Percentiles rank a stretch among this genome's conserved stretches.
Conservation (phyloP, 75 land plant genomes). For the Sequoia sempervirens region DNA sequence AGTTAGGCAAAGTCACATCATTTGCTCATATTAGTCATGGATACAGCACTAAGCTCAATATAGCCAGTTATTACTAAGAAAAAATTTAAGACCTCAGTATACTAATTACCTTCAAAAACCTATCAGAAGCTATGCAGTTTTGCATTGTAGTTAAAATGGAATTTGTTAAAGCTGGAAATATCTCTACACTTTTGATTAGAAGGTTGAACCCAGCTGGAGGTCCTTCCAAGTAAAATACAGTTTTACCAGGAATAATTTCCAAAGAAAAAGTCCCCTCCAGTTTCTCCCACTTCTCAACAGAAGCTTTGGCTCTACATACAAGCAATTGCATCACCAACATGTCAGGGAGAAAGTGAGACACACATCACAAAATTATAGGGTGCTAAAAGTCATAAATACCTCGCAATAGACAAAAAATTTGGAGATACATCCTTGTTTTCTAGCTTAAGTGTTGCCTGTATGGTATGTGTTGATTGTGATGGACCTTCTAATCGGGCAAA, state of each 20-base stretch:
- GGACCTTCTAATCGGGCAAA: slow-evolving; percentile 19
- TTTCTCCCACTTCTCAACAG: not conserved
- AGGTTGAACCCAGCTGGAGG: slow-evolving; percentile 41
- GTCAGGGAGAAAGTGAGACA: not conserved
- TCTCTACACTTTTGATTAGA: slow-evolving; percentile 18
- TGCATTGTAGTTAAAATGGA: not conserved
- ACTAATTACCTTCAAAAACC: slow-evolving; percentile 1
- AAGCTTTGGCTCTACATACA: slow-evolving; percentile 1
- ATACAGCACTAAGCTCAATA: slow-evolving; percentile 10
- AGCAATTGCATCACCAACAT: not conserved
- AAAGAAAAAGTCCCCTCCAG: slow-evolving; percentile 16
- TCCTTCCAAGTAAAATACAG: slow-evolving; percentile 37
- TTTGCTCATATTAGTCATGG: slow-evolving; percentile 2
- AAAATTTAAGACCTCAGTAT: not conserved
- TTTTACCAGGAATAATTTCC: slow-evolving; percentile 14
- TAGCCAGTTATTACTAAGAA: not conserved
- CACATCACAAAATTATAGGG: not conserved
- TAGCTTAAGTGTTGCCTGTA: slow-evolving; percentile 31
- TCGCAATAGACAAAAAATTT: slow-evolving; percentile 32
- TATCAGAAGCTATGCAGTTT: not conserved
- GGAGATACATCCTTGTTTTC: slow-evolving; percentile 20
- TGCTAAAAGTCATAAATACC: slow-evolving; percentile 13
- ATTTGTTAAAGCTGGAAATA: slow-evolving; percentile 4
- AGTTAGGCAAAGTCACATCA: not conserved
- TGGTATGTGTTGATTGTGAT: slow-evolving; percentile 8